Base-by-base conservation (phyloP, 2,329 filamentous ascomycete genomes). In the Nemania serpens region DNA sequence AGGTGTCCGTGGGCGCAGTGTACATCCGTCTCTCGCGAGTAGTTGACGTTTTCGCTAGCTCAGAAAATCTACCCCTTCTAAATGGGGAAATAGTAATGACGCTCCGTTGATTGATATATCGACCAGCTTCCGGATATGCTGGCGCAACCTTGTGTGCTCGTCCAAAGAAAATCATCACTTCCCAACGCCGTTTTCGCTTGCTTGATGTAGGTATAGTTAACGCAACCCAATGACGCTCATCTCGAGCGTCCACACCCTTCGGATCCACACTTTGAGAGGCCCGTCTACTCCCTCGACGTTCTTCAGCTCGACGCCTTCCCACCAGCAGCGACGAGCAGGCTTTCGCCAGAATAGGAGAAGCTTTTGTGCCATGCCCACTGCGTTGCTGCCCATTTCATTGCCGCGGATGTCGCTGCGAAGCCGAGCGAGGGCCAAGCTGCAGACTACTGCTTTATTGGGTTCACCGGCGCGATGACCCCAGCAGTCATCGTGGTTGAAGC, bases 391-490 rank as follows among this genome's bases (percentile, higher is more conserved):
- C 78, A 87, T 84, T 61, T 89, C 87, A 70, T 88, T 89, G 69
- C 93, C 91, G 56, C 92, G 88, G 71, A 96, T 93, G 70, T 98
- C 95, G 62, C 93, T 98, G 56, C 95, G 90, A 68, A 99, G 84
- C 68, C 95, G 89, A 37, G 95, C 95, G 58, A 99, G 85, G 11
- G 94, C 95, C 66, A 99, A 86, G 76, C 92, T 97, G 83, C 95
- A 99, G 70, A 99, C 95, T 62, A 99, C 95, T 18, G 95, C 95
- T 80, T 99, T 99, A 81, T 96, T 96, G 12, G 95, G 95, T 77
- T 99, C 95, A 58, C 92, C 91, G n/a, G 95, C 94, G 61, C 95
- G 90, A 76, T 99, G 94, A 36, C 95, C 95, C 95, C 95, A 99
- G 65, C 81, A 84, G 75, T 99, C 95, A 66, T 97, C 91, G 71